phyloP scores from a whole-genome alignment of 139 green algal species.

The Chlamydomonas eustigma region DNA sequence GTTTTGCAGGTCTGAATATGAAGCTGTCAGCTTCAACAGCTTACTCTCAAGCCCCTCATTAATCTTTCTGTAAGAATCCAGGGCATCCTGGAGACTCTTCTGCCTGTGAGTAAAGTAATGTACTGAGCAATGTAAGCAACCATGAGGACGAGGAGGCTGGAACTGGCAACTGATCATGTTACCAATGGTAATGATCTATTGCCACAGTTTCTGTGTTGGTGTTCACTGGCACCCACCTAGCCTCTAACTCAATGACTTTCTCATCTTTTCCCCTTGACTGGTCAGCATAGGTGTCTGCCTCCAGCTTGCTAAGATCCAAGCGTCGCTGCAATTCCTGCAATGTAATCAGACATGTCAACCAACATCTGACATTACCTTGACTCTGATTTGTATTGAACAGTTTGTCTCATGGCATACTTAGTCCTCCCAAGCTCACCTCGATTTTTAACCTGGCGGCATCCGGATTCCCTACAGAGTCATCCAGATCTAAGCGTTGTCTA shows the following conservation, averaged over 20 bases:
- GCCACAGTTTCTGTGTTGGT: too few species aligned
- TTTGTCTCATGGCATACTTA: too few species aligned
- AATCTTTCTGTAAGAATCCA: neutral
- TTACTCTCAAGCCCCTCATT: constrained; percentile 4
- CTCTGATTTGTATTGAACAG: too few species aligned
- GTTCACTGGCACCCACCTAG: too few species aligned
- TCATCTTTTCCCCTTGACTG: constrained; percentile 3
- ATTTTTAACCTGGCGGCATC: constrained; percentile 16
- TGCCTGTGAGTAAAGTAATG: too few species aligned
- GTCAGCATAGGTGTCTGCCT: neutral
- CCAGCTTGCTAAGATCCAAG: neutral
- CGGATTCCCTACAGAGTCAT: constrained; percentile 13
- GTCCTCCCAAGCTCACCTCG: constrained; percentile 31
- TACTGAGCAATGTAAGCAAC: too few species aligned
- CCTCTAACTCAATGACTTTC: neutral
- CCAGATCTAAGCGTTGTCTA: constrained; percentile 27
- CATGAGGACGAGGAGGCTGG: too few species aligned
- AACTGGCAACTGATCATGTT: too few species aligned
- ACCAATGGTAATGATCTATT: too few species aligned
- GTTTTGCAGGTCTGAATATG: neutral
- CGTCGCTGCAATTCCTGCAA: neutral
- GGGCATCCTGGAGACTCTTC: neutral
- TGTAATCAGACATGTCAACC: neutral
- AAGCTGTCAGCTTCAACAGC: neutral
- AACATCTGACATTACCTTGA: too few species aligned